These are phyloP conservation scores for Globisporangium nodosum DNA, from an alignment of 352 stramenopile genomes.

Conservation along the genomic window DNA sequence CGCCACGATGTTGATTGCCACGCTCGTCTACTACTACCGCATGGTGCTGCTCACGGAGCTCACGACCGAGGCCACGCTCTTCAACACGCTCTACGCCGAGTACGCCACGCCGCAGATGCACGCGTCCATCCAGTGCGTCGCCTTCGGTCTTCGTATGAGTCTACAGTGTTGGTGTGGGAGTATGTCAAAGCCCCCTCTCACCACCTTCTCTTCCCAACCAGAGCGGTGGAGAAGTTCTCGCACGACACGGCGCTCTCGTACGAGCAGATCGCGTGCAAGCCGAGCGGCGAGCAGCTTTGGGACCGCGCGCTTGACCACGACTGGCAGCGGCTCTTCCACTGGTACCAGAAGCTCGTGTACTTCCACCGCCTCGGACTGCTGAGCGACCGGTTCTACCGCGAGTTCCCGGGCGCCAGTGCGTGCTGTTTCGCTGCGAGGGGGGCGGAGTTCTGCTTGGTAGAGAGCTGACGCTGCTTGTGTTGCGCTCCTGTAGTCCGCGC, in stretches of 20 bases:
- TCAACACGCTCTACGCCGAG: constrained; percentile 74
- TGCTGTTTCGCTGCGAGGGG: neutral
- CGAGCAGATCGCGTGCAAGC: constrained; percentile 43
- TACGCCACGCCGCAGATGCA: constrained; percentile 57
- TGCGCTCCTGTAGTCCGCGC: constrained; percentile 27
- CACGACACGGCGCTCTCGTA: constrained; percentile 24
- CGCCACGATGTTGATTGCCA: constrained; percentile 47
- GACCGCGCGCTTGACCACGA: constrained; percentile 51
- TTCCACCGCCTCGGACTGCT: constrained; percentile 67
- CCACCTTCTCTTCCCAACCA: constrained; percentile 8
- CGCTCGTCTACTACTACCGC: constrained; percentile 66
- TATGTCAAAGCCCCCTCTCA: neutral
- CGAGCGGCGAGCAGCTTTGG: constrained; percentile 33
- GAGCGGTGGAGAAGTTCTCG: constrained; percentile 56
- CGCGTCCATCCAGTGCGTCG: constrained; percentile 42
- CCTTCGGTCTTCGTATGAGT: neutral
- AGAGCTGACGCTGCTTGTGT: neutral
- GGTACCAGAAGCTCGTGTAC: constrained; percentile 71
- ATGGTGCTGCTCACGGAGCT: constrained; percentile 72
- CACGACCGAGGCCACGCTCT: constrained; percentile 60
- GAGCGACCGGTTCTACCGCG: constrained; percentile 53
- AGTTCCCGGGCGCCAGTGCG: constrained; percentile 55
- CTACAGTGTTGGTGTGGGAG: neutral
- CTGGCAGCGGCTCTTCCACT: constrained; percentile 60
- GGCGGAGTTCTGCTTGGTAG: neutral